These are phyloP conservation scores for Funneliformis geosporum DNA, from an alignment of 192 early-diverging fungal species.

Conservation along the genomic window DNA sequence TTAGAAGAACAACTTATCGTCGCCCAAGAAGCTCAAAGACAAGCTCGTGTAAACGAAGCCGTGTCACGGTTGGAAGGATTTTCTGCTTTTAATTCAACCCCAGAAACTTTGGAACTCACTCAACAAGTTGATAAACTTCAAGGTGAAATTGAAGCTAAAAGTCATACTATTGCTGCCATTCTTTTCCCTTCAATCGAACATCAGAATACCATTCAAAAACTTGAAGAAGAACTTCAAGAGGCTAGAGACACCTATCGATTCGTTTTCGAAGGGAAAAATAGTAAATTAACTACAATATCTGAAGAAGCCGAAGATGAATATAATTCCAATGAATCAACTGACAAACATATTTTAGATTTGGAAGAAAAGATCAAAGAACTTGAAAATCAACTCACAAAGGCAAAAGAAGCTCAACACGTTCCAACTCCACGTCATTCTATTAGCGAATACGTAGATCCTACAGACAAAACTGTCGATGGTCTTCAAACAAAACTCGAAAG, in stretches of 20 bases:
- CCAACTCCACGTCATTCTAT: slow-evolving; percentile 20
- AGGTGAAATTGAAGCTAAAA: slow-evolving; percentile 29
- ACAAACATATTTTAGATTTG: neutral
- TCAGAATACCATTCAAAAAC: slow-evolving; percentile 20
- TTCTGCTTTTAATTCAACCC: neutral
- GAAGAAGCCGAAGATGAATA: slow-evolving; percentile 5
- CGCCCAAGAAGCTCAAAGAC: slow-evolving; percentile 19
- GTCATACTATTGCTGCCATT: slow-evolving; percentile 31
- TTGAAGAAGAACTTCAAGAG: slow-evolving; percentile 27
- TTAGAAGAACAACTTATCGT: slow-evolving; percentile 22
- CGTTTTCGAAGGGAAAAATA: slow-evolving; percentile 1
- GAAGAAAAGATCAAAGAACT: slow-evolving; percentile 24
- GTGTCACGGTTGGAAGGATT: neutral
- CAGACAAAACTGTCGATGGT: slow-evolving; percentile 4
- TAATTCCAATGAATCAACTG: neutral
- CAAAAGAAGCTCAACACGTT: slow-evolving; percentile 17
- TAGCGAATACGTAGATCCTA: neutral
- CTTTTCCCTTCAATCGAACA: slow-evolving; percentile 26
- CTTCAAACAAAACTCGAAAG: slow-evolving; percentile 14
- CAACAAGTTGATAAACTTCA: slow-evolving; percentile 30
- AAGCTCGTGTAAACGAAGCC: slow-evolving; percentile 6
- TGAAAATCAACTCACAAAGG: slow-evolving; percentile 21
- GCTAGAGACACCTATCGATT: slow-evolving; percentile 3
- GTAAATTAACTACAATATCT: neutral
- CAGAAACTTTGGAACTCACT: neutral